Evolutionary conservation across 176 grass and related monocot genomes (phyloP), one percentile per base, ranked within the genome.

Genomic region (Paspalum notatum): DNA sequence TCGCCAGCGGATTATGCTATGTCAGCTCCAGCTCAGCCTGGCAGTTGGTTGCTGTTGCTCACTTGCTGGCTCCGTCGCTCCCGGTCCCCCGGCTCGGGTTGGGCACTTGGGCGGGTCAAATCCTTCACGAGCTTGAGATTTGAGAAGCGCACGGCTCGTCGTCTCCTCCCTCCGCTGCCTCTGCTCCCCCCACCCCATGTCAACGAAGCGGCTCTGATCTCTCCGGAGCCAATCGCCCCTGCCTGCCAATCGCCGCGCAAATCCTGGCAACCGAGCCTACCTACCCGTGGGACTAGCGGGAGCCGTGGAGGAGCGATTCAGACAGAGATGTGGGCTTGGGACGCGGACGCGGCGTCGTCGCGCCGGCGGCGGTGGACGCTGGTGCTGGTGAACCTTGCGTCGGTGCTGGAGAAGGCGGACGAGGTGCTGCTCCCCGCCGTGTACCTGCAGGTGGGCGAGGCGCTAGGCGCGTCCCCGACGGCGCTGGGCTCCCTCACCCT

Each of bases 351-450:
- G 54, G 75, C 41, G 16, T 18, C 20, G 42, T 17, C 32, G 83
- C 52, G 43, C n/a, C 75, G 89, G 83, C 44, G 89, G 83, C 44
- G 83, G 26, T 79, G 93, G 82, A 97, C 91, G 56, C 91, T 97
- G 64, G 80, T 97, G 50, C 76, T 97, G 79, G 85, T 93, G 76
- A 97, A 97, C 83, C 79, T 97, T 32, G 86, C 90, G 49, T 92
- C 88, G 11, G 80, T 97, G 58, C 84, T 93, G 76, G 93, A 97
- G 85, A 85, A 87, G 59, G 91, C 93, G 18, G 90, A 97, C 73
- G 94, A 97, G 89, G 88, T 89, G 53, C 87, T 97, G 62, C 82
- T 97, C 0, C 94, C 94, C 24, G 86, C 91, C 44, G 94, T 93
- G 78, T 97, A 97, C 94, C 53, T 79, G 22, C 91, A 97, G 74